Percentiles rank a stretch among this genome's conserved stretches.
These are phyloP conservation scores for Hypoxylon sp. DNA, from an alignment of 2,329 filamentous ascomycete species.

Conservation along the genomic window DNA sequence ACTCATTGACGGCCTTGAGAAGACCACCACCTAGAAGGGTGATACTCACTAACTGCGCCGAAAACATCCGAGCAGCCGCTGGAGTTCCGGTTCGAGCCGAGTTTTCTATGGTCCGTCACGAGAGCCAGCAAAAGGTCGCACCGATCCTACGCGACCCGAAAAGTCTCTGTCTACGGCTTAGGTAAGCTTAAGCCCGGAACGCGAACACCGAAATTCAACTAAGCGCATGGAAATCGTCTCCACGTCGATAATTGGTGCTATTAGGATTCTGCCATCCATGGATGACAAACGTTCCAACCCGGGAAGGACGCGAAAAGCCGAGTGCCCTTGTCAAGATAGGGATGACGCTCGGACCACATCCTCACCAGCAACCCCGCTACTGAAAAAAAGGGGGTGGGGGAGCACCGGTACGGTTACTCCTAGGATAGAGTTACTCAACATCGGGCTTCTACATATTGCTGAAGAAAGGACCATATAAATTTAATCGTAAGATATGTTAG, in stretches of 20 bases:
- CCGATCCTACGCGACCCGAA: background rate
- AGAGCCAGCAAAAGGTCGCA: background rate
- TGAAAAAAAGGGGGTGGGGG: too few relatives aligned
- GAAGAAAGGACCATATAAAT: too few relatives aligned
- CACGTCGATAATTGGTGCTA: background rate
- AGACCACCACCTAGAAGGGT: background rate
- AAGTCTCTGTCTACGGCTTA: background rate
- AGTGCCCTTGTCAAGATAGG: too few relatives aligned
- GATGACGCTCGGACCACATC: background rate
- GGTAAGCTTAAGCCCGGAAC: background rate
- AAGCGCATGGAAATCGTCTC: too few relatives aligned
- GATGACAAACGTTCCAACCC: background rate
- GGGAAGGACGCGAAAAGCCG: background rate
- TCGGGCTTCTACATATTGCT: too few relatives aligned
- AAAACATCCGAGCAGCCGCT: background rate
- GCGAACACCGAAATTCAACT: background rate
- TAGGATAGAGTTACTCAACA: too few relatives aligned
- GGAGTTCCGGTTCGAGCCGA: constrained; percentile 8
- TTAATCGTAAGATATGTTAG: too few relatives aligned
- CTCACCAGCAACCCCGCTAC: too few relatives aligned
- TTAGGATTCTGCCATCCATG: background rate
- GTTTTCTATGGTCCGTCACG: background rate
- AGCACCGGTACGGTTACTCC: too few relatives aligned
- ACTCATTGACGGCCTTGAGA: background rate
- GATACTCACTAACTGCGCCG: background rate